These are phyloP conservation scores for Salix udensis DNA, from an alignment of 345 rosid genomes.

Conservation along the genomic window DNA sequence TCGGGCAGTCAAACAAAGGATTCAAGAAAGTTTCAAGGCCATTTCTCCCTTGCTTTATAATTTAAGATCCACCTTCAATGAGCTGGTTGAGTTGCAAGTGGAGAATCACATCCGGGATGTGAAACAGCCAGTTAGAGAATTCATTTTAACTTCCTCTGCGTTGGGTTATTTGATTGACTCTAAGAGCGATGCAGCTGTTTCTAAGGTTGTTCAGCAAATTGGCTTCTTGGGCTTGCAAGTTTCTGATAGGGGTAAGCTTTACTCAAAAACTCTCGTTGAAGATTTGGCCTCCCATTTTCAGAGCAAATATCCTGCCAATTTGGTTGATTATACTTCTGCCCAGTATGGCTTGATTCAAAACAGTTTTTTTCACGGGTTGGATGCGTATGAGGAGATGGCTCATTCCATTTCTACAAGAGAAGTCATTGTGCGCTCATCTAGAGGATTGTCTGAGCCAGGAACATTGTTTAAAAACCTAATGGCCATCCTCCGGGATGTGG, in stretches of 20 bases:
- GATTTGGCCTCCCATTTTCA: constrained; percentile 63
- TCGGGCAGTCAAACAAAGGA: constrained; percentile 31
- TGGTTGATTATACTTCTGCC: constrained; percentile 53
- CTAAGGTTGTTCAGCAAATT: constrained; percentile 76
- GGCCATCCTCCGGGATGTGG: constrained; percentile 94
- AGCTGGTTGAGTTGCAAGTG: constrained; percentile 62
- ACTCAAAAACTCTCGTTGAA: constrained; percentile 67
- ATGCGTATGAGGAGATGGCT: constrained; percentile 85
- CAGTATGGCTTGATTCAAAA: constrained; percentile 65
- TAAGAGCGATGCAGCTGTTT: constrained; percentile 68
- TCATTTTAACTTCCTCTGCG: constrained; percentile 53
- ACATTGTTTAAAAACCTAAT: constrained; percentile 87
- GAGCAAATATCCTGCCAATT: constrained; percentile 49
- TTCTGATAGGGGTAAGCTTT: constrained; percentile 77
- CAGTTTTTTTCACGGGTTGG: constrained; percentile 80
- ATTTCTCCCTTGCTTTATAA: constrained; percentile 55
- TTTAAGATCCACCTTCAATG: constrained; percentile 55
- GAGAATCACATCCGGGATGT: constrained; percentile 55
- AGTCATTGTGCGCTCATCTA: constrained; percentile 81
- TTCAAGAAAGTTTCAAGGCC: constrained; percentile 34
- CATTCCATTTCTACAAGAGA: constrained; percentile 83
- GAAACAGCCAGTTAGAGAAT: constrained; percentile 46
- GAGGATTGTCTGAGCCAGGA: constrained; percentile 95
- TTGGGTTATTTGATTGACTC: constrained; percentile 68
- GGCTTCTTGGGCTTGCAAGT: constrained; percentile 87